Evolutionary conservation across 164 flowering plant genomes (phyloP).

Genomic region (Magnolia kwangsiensis): DNA sequence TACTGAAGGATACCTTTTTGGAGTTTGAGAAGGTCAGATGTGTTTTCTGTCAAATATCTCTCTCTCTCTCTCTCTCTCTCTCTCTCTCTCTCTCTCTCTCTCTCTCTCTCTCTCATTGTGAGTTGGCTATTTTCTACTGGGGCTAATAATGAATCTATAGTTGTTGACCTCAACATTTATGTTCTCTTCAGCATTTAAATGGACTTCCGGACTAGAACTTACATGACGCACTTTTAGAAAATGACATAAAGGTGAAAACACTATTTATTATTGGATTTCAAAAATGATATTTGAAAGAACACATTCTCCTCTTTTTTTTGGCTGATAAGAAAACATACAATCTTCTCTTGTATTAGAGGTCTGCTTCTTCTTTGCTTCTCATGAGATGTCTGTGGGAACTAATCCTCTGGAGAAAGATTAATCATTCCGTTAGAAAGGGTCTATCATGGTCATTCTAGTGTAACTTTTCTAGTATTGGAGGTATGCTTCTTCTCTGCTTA

Average conservation of each 20-base stretch:
- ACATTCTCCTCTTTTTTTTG: neutral
- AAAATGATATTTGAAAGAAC: neutral
- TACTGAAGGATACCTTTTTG: conserved; percentile 63
- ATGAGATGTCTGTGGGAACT: too few relatives aligned
- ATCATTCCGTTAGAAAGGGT: too few relatives aligned
- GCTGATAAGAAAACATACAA: too few relatives aligned
- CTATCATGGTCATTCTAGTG: too few relatives aligned
- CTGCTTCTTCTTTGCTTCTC: too few relatives aligned
- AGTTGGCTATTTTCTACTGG: too few relatives aligned
- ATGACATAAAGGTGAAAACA: conserved; percentile 71
- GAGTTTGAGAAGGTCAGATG: conserved; percentile 75
- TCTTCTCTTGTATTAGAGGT: neutral
- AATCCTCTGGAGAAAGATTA: too few relatives aligned
- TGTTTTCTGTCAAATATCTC: neutral
- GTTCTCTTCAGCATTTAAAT: conserved; percentile 54
- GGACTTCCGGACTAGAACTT: conserved; percentile 56
- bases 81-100: neutral
- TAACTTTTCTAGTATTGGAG: too few relatives aligned
- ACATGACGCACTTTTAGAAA: conserved; percentile 75
- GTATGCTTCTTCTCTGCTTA: too few relatives aligned
- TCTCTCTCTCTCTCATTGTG: neutral
- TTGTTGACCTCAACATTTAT: conserved; percentile 11
- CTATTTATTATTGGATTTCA: neutral
- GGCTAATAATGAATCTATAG: neutral
- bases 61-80: too few relatives aligned